Evolutionary conservation across 805 yeast genomes (phyloP).

Genomic region (Spathaspora arborariae): DNA sequence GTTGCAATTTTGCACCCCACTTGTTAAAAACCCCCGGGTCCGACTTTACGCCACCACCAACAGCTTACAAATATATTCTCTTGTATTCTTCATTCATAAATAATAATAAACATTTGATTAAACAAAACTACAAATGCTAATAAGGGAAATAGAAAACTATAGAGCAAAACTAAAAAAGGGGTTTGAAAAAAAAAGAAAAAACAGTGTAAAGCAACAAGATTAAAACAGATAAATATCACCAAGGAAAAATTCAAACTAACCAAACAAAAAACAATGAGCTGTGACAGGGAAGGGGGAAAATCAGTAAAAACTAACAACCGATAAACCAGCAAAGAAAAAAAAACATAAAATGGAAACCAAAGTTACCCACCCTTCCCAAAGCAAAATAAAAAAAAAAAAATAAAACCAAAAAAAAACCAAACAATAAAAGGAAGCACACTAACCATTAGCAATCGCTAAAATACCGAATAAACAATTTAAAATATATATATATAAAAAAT

Average conservation of each 20-base stretch:
- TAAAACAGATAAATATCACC: background rate
- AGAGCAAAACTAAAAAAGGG: background rate
- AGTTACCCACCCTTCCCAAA: background rate
- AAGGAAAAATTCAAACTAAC: background rate
- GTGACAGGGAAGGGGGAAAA: background rate
- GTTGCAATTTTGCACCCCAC: constrained; percentile 1
- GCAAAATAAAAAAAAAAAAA: background rate
- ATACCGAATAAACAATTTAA: background rate
- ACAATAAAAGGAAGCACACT: background rate
- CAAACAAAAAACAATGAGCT: background rate
- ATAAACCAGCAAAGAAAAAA: background rate
- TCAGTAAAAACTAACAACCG: background rate
- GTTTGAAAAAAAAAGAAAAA: background rate
- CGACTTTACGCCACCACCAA: no score
- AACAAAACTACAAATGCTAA: constrained; percentile 1
- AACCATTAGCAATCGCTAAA: background rate
- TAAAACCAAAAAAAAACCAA: background rate
- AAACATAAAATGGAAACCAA: background rate
- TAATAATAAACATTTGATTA: background rate
- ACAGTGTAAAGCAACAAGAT: background rate
- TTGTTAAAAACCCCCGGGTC: background rate
- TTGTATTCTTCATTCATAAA: background rate
- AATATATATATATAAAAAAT: background rate
- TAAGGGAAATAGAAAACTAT: background rate
- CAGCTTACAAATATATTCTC: background rate